These are phyloP conservation scores for Candida ascalaphidarum DNA, from an alignment of 805 yeast species.

Conservation along the genomic window DNA sequence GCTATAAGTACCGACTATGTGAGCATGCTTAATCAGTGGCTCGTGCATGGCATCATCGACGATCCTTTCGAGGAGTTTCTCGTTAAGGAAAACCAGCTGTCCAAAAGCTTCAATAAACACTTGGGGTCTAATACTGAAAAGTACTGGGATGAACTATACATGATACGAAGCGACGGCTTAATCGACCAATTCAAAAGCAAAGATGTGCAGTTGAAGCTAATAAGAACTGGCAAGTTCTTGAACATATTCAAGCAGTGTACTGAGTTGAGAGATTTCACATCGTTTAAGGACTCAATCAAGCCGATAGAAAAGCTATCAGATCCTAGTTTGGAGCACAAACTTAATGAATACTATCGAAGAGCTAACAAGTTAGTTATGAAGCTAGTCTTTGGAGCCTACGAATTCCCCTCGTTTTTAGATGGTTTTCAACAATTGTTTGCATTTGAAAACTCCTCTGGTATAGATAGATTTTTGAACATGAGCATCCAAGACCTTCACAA, in stretches of 20 bases:
- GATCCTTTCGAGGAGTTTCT: slow-evolving; percentile 83
- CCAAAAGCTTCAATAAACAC: slow-evolving; percentile 13
- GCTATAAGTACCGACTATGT: slow-evolving; percentile 58
- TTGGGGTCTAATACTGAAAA: slow-evolving; percentile 41
- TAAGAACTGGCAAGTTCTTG: slow-evolving; percentile 78
- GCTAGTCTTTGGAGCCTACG: slow-evolving; percentile 53
- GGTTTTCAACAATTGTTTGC: slow-evolving; percentile 52
- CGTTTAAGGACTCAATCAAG: slow-evolving; percentile 15
- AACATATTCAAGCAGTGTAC: slow-evolving; percentile 59
- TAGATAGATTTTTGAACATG: slow-evolving; percentile 44
- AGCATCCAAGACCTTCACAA: slow-evolving; percentile 47
- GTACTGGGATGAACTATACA: slow-evolving; percentile 69
- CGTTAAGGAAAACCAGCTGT: slow-evolving; percentile 27
- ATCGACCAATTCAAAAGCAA: slow-evolving; percentile 52
- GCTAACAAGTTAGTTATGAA: slow-evolving; percentile 58
- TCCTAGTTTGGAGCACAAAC: slow-evolving; percentile 41
- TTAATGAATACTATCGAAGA: slow-evolving; percentile 53
- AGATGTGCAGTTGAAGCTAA: slow-evolving; percentile 52
- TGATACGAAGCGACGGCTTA: slow-evolving; percentile 66
- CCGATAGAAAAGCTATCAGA: slow-evolving; percentile 24
- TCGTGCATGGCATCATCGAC: slow-evolving; percentile 58
- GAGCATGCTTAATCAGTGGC: slow-evolving; percentile 70
- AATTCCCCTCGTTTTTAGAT: slow-evolving; percentile 38
- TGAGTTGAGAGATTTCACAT: slow-evolving; percentile 34
- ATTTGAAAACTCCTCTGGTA: slow-evolving; percentile 40